Evolutionary conservation across 176 grass and related monocot genomes (phyloP), one percentile per base, ranked within the genome.

Genomic region (Cenchrus purpureus): DNA sequence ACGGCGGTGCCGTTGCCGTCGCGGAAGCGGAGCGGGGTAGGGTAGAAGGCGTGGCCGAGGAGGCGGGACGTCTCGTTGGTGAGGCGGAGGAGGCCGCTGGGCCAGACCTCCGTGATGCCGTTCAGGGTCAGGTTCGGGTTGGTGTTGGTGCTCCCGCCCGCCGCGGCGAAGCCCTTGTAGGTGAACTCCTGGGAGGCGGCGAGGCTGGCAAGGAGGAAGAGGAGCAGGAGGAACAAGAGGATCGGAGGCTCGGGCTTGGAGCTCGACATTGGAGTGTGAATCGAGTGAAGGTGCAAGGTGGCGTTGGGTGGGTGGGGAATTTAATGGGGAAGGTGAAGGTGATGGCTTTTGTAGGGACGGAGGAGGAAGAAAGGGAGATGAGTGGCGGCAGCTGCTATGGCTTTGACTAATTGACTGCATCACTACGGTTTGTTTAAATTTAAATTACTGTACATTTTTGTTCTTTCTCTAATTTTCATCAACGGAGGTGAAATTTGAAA

Each of bases 11-110:
- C 87, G 57, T 65, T 73, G 10, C 8, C 54, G 54, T 43, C 65
- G 65, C 92, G 83, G 46, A 95, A 83, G 14, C 88, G 93, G 64
- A 91, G 61, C 3, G 74, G 88, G 11, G 74, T 5, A 7, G 88
- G 84, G 88, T 87, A 87, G 95, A 88, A 98, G 83, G 60, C 88
- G 59, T 86, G 95, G 12, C 95, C 95, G 7, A 95, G 61, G 52
- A 98, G 91, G 0, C 85, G 79, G 65, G 79, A 91, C 11, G 93
- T 90, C 53, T 95, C 93, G 79, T 93, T 98, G 20, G 95, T 98
- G 16, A 98, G 75, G 25, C 63, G 87, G 12, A 98, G 66, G 91
- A 95, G 52, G 19, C 91, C 95, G 49, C 60, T 51, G 8, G 70
- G 60, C 14, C 66, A 61, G 65, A 95, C 62, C 80, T 93, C 87